phyloP scores from a whole-genome alignment of 2,329 filamentous ascomycete genomes.

The Tolypocladium amazonense region DNA sequence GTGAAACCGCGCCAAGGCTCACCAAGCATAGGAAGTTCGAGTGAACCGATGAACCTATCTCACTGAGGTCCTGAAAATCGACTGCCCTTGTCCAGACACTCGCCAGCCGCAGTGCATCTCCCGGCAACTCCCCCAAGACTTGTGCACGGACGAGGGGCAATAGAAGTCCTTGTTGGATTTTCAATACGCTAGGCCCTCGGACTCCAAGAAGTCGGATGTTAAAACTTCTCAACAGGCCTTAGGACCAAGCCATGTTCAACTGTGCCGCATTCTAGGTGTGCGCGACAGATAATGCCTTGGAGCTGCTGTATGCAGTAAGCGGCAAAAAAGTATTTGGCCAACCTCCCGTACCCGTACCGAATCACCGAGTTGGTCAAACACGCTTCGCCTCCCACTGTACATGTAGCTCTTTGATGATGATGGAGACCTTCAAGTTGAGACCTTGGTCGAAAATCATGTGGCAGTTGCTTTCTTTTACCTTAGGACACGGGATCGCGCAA shows the following conservation, averaged over 20 bases:
- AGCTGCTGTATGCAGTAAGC: not conserved
- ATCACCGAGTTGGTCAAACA: too few relatives aligned
- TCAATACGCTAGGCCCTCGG: not conserved
- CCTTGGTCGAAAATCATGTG: too few relatives aligned
- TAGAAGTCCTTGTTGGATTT: not conserved
- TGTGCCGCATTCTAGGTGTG: not conserved
- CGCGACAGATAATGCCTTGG: not conserved
- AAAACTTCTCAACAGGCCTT: too few relatives aligned
- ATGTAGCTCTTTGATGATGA: not conserved
- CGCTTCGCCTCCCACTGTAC: too few relatives aligned
- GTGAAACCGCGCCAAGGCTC: not conserved
- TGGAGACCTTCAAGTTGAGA: too few relatives aligned
- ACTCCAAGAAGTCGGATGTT: too few relatives aligned
- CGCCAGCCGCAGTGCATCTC: not conserved
- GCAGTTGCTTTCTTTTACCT: too few relatives aligned
- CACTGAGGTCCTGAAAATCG: not conserved
- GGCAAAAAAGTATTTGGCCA: too few relatives aligned
- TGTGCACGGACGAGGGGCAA: not conserved
- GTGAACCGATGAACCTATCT: not conserved
- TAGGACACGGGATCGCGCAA: too few relatives aligned
- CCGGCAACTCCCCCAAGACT: not conserved
- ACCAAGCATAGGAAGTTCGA: not conserved
- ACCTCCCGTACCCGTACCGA: too few relatives aligned
- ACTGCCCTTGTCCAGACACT: not conserved
- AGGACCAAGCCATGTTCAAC: too few relatives aligned